Evolutionary conservation across 345 rosid species (phyloP).

Genomic region (Diplotaxis tenuifolia): DNA sequence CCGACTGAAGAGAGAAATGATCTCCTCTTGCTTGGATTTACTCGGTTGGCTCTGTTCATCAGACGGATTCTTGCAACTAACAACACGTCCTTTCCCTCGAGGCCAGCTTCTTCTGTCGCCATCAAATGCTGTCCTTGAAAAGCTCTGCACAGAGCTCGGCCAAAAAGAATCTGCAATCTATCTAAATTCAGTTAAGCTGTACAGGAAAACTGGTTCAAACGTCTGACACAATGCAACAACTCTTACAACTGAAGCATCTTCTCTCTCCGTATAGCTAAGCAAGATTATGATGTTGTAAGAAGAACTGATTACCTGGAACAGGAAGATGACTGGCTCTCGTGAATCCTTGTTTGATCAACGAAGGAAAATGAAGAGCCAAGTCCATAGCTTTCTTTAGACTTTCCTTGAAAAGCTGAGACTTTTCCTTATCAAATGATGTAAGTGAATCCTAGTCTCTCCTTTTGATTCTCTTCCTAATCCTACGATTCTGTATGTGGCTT

Average conservation of each 20-base stretch:
- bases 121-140: constrained; percentile 33
- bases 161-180: constrained; percentile 42
- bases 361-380: constrained; percentile 24
- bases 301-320: constrained; percentile 40
- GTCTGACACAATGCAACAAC: no score
- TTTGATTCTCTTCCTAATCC: neutral
- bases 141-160: neutral
- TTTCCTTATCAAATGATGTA: neutral
- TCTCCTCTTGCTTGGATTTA: constrained; percentile 44
- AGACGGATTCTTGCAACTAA: constrained; percentile 27
- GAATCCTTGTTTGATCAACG: constrained; percentile 28
- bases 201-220: no score
- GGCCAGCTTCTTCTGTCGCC: no score
- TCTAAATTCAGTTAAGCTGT: no score
- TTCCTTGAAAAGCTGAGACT: constrained; percentile 8
- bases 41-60: constrained; percentile 27
- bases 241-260: no score
- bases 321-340: constrained; percentile 16
- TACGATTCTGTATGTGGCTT: neutral
- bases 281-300: neutral
- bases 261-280: neutral
- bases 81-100: neutral
- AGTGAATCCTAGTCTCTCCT: constrained; percentile 9
- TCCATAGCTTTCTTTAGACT: constrained; percentile 40
- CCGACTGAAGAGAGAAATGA: constrained; percentile 49